Conservation (phyloP, 2,329 filamentous ascomycete genomes). For the Colletotrichum sp. region DNA sequence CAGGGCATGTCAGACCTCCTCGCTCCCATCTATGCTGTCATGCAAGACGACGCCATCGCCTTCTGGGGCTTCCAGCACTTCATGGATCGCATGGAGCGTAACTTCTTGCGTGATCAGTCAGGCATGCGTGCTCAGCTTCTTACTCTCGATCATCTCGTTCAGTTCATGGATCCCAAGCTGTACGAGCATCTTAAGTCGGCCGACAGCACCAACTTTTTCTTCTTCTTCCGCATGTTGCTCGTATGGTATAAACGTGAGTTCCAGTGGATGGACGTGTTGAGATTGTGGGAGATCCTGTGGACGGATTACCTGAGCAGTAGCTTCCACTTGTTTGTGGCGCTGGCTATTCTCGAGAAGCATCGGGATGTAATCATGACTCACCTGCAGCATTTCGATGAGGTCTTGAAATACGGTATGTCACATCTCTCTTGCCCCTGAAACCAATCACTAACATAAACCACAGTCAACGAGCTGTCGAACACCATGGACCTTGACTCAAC, state of each 20-base stretch:
- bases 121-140: slow-evolving; percentile 94
- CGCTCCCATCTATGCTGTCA: slow-evolving; percentile 93
- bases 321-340: slow-evolving; percentile 92
- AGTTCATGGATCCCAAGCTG: slow-evolving; percentile 94
- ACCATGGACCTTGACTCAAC: slow-evolving; percentile 91
- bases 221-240: slow-evolving; percentile 98
- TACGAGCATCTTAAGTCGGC: slow-evolving; percentile 89
- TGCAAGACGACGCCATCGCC: slow-evolving; percentile 95
- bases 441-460: slow-evolving; percentile 5
- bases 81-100: slow-evolving; percentile 98
- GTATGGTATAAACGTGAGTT: slow-evolving; percentile 99
- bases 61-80: slow-evolving; percentile 97
- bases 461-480: slow-evolving; percentile 93
- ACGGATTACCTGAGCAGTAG: slow-evolving; percentile 88
- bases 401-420: slow-evolving; percentile 87
- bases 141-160: slow-evolving; percentile 91
- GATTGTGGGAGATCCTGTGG: slow-evolving; percentile 93
- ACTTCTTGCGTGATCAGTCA: slow-evolving; percentile 93
- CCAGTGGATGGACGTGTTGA: slow-evolving; percentile 82
- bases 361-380: slow-evolving; percentile 96
- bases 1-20: slow-evolving; percentile 98
- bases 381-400: slow-evolving; percentile 92
- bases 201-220: slow-evolving; percentile 99
- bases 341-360: slow-evolving; percentile 95
- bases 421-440: neutral